Percentiles rank a stretch among this genome's conserved stretches.
These are phyloP conservation scores for Pichia sp. DNA, from an alignment of 1,139 yeast genomes.

Conservation along the genomic window DNA sequence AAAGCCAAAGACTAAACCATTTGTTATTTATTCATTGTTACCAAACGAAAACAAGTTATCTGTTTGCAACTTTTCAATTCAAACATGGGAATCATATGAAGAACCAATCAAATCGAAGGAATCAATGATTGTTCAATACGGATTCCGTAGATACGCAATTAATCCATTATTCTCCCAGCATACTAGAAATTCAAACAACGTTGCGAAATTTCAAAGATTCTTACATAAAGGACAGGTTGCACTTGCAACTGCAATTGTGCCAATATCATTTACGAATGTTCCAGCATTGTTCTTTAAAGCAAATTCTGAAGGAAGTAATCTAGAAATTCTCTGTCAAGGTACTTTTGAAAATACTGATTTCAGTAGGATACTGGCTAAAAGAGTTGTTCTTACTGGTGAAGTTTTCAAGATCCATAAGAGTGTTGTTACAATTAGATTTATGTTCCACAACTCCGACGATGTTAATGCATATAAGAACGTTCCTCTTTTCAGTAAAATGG, in stretches of 20 bases:
- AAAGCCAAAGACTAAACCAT: constrained; percentile 44
- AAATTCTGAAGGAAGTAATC: constrained; percentile 35
- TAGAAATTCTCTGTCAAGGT: constrained; percentile 86
- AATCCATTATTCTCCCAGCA: constrained; percentile 84
- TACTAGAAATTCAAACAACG: constrained; percentile 75
- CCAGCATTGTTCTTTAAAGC: constrained; percentile 70
- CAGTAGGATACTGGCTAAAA: constrained; percentile 80
- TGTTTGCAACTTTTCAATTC: constrained; percentile 76
- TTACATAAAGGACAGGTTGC: constrained; percentile 75
- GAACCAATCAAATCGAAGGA: constrained; percentile 83
- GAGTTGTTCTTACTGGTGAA: constrained; percentile 89
- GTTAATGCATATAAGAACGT: constrained; percentile 88
- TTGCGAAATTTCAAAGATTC: constrained; percentile 82
- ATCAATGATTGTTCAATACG: constrained; percentile 81
- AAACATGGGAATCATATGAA: constrained; percentile 87
- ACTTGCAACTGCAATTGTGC: constrained; percentile 87
- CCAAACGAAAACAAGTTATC: constrained; percentile 87
- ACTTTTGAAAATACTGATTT: constrained; percentile 86
- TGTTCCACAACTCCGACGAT: constrained; percentile 95
- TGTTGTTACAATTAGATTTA: constrained; percentile 90
- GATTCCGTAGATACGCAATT: constrained; percentile 86
- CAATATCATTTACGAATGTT: constrained; percentile 82
- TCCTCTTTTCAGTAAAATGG: constrained; percentile 89
- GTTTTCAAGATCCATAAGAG: constrained; percentile 94
- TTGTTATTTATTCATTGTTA: constrained; percentile 69